These are phyloP conservation scores for Aspergillus ochraceus DNA, from an alignment of 2,329 filamentous ascomycete genomes.

Conservation along the genomic window DNA sequence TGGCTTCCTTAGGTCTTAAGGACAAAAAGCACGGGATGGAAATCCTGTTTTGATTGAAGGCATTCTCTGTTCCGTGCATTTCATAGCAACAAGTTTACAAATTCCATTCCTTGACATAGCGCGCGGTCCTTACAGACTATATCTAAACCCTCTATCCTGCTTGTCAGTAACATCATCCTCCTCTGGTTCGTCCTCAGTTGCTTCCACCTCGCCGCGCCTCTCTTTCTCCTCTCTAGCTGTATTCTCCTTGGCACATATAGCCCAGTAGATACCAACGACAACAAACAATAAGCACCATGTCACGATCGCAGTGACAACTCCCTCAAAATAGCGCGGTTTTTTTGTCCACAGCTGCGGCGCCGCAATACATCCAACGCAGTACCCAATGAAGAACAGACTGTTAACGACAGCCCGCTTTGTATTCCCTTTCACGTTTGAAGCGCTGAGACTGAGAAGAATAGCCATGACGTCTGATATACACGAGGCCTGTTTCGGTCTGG, in stretches of 20 bases:
- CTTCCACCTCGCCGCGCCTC: too few relatives aligned
- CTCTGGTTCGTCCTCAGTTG: too few relatives aligned
- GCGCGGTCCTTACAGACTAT: too few relatives aligned
- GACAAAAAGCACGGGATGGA: not conserved
- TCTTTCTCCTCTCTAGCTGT: too few relatives aligned
- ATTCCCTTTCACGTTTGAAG: constrained; percentile 53
- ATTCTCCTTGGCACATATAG: constrained; percentile 40
- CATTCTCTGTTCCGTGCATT: too few relatives aligned
- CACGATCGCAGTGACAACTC: constrained; percentile 47
- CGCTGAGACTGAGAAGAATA: constrained; percentile 45
- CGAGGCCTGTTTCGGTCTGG: constrained; percentile 33
- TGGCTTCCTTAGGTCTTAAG: not conserved
- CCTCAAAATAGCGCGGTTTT: constrained; percentile 44
- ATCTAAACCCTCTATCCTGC: too few relatives aligned
- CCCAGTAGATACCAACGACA: constrained; percentile 35
- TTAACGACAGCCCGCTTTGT: constrained; percentile 51
- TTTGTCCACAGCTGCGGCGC: constrained; percentile 50
- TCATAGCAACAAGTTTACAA: too few relatives aligned
- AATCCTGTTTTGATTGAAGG: not conserved
- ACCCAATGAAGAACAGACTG: constrained; percentile 52
- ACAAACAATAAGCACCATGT: constrained; percentile 45
- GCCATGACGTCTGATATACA: constrained; percentile 44
- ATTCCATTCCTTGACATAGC: too few relatives aligned
- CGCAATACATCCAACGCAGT: constrained; percentile 47
- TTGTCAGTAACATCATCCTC: too few relatives aligned